Evolutionary conservation across 352 stramenopile species (phyloP), one percentile per base, ranked within the genome.

Genomic region (Globisporangium iwayamae): DNA sequence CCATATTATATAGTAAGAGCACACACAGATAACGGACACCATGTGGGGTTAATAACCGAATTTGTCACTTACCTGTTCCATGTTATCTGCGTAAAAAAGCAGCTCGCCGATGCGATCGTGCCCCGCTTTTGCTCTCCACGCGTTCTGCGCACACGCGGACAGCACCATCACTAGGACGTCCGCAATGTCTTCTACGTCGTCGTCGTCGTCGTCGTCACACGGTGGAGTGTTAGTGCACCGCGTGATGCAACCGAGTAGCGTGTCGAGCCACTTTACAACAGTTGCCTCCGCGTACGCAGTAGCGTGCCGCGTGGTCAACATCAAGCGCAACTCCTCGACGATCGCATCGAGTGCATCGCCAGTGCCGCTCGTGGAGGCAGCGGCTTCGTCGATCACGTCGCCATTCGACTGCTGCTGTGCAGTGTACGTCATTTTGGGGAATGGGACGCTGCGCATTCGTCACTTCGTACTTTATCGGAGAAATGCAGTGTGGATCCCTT

Each of bases 81-180:
- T 55, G 51, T 16, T 51, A 16, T 53, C 39, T 6, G n/a, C 4
- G 4, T 25, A 25, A 30, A 60, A 66, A 7, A 66, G 16, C 5
- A 53, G n/a, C 0, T 20, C 11, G 16, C 16, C 25, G 11, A 60
- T 46, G 3, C 18, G 25, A 14, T 66, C 60, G 20, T 6, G 28
- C 9, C 30, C 14, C 2, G 0, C 25, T 14, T 16, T n/a, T 2
- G 4, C 9, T 36, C 38, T 52, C 55, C 38, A 63, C 18, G 39
- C 20, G 1, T 43, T 55, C 2, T 38, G 20, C 16, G 13, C 14
- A 13, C 56, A 62, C 28, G 56, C 48, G 4, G 30, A 18, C 18
- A 65, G 50, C 39, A 60, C 16, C 56, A 69, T 55, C 28, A 32
- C 38, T 18, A 61, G 39, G 25, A 69, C 56, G 1, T 56, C 57